These are phyloP conservation scores for Phytopythium montanum DNA, from an alignment of 352 stramenopile species.

Conservation along the genomic window DNA sequence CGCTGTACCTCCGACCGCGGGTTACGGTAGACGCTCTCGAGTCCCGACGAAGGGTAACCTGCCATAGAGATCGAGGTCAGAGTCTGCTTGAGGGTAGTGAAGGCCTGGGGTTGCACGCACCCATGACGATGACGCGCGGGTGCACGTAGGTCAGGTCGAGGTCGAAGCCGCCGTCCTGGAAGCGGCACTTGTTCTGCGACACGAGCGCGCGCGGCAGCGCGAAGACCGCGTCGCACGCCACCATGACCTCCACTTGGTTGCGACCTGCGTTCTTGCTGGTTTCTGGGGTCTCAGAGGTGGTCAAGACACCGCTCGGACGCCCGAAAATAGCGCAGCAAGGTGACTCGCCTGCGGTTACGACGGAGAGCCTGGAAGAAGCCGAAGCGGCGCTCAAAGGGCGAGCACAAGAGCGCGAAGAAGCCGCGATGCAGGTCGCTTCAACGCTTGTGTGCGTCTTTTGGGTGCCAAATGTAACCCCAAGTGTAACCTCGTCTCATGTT, in stretches of 20 bases:
- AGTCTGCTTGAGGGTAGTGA: too few species aligned
- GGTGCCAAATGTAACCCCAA: neutral
- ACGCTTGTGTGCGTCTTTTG: too few species aligned
- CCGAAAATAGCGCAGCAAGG: neutral
- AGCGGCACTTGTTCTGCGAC: slow-evolving; percentile 77
- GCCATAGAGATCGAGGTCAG: neutral
- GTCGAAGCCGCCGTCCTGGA: slow-evolving; percentile 53
- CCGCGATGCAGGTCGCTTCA: neutral
- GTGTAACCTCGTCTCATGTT: neutral
- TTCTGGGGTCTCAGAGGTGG: neutral
- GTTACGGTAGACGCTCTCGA: slow-evolving; percentile 64
- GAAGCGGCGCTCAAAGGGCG: neutral
- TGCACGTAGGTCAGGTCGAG: slow-evolving; percentile 74
- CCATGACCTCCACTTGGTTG: slow-evolving; percentile 12
- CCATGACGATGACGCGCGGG: slow-evolving; percentile 75
- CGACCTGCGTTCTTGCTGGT: neutral
- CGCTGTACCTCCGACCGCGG: slow-evolving; percentile 49
- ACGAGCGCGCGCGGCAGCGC: slow-evolving; percentile 57
- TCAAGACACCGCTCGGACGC: neutral
- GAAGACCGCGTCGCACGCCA: slow-evolving; percentile 32
- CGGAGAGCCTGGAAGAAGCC: neutral
- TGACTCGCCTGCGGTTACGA: neutral
- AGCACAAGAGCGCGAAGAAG: neutral
- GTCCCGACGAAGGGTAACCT: slow-evolving; percentile 55
- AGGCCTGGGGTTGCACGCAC: slow-evolving; percentile 31